Conservation (phyloP, 1,284 basidiomycete genomes). For the Tylopilus sp. region DNA sequence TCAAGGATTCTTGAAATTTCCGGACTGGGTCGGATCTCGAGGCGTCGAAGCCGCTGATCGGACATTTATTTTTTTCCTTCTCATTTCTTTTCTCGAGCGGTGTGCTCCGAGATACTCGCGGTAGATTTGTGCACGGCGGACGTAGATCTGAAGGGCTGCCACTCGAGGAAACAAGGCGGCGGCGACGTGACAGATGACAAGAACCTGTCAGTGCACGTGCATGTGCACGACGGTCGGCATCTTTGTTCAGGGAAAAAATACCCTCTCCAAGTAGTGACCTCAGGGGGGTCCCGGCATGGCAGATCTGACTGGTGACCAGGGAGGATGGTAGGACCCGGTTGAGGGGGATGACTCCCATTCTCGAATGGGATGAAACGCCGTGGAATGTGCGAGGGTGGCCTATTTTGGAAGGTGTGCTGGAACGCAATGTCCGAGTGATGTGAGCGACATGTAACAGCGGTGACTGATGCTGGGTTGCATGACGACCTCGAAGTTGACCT, state of each 20-base stretch:
- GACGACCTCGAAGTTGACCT: slow-evolving; percentile 21
- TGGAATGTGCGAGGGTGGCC: background rate
- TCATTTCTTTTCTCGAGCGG: slow-evolving; percentile 12
- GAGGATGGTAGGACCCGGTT: background rate
- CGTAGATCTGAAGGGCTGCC: slow-evolving; percentile 2
- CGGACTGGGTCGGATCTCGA: slow-evolving; percentile 21
- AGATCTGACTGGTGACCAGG: background rate
- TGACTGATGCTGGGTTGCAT: slow-evolving; percentile 18
- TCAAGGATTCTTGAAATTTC: slow-evolving; percentile 22
- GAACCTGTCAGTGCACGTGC: slow-evolving; percentile 8
- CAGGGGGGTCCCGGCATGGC: too few species aligned
- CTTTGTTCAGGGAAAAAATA: background rate
- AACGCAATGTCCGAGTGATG: background rate
- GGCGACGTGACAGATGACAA: background rate
- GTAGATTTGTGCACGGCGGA: slow-evolving; percentile 16
- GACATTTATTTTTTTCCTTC: slow-evolving; percentile 6
- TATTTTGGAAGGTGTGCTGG: slow-evolving; percentile 6
- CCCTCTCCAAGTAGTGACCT: too few species aligned
- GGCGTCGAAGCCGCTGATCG: slow-evolving; percentile 27
- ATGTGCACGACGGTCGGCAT: too few species aligned
- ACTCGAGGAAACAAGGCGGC: slow-evolving; percentile 10
- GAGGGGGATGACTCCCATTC: slow-evolving; percentile 8
- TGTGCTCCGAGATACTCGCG: slow-evolving; percentile 25
- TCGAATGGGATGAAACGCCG: slow-evolving; percentile 16
- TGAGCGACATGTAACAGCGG: slow-evolving; percentile 6